These are phyloP conservation scores for Capsicum baccatum DNA, from an alignment of 257 asterid species.

Conservation along the genomic window DNA sequence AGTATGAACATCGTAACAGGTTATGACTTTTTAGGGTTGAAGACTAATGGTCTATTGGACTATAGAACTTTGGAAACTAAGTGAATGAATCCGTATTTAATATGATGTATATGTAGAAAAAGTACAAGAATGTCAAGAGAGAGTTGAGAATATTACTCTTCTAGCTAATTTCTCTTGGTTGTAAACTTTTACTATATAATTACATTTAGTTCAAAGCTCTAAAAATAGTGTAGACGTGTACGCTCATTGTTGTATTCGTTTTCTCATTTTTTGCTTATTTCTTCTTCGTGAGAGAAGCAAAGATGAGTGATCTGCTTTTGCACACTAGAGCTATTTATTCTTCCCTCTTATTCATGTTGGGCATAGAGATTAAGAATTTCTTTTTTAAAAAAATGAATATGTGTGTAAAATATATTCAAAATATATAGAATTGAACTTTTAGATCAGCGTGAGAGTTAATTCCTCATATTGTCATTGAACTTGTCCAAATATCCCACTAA, in stretches of 20 bases:
- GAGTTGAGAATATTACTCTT: constrained; percentile 35
- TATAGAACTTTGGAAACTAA: constrained; percentile 63
- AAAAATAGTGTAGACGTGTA: not conserved
- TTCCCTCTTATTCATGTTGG: not conserved
- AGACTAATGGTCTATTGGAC: constrained; percentile 64
- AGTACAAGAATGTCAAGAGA: constrained; percentile 11
- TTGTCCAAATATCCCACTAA: no score
- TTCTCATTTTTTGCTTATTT: not conserved
- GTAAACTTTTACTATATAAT: constrained; percentile 41
- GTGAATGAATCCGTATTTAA: constrained; percentile 27
- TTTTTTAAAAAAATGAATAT: no score
- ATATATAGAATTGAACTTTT: not conserved
- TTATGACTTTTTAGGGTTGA: constrained; percentile 69
- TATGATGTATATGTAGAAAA: constrained; percentile 22
- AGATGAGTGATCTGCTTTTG: not conserved
- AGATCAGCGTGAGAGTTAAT: not conserved
- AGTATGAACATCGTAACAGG: constrained; percentile 44
- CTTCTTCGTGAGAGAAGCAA: not conserved
- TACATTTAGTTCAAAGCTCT: constrained; percentile 15
- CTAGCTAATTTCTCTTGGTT: constrained; percentile 34
- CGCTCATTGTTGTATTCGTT: no score
- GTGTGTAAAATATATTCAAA: not conserved
- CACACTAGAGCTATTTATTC: not conserved
- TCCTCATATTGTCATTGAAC: no score
- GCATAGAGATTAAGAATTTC: not conserved